Evolutionary conservation across 176 grass and related monocot genomes (phyloP), one percentile per base, ranked within the genome.

Genomic region (Elaeis guineensis): DNA sequence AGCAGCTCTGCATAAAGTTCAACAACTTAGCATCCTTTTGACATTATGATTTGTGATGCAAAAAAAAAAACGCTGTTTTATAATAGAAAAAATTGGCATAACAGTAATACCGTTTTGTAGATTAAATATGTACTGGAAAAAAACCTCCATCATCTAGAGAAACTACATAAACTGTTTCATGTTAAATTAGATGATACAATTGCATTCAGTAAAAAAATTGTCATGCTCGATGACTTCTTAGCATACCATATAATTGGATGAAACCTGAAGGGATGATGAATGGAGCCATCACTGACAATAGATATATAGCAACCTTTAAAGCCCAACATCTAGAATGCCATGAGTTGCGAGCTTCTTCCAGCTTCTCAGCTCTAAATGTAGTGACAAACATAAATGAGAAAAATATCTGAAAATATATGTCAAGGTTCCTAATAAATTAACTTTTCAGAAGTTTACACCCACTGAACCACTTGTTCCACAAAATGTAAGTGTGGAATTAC

Each of bases 271-370:
- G 87, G 53, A 87, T 80, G 67, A 96, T 62, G 75, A 90, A 90
- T 4, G 92, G 83, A 54, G 77, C 54, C 73, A 57, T 16, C 7
- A 85, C 66, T 17, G 78, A 90, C 52, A 85, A 53, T 19, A 54
- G 58, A 75, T 82, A 96, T 54, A 85, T 49, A 69, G 85, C 21
- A n/a, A 48, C 54, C 71, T 90, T 96, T 16, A 82, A 54, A 64
- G 73, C n/a, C 92, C 92, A 96, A 63, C 80, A 90, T 69, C 80
- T 70, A 49, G 92, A 90, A 69, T 96, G 86, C 91, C 91, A 96
- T 0, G 72, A 84, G 66, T 87, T 82, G 54, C 71, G 92, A 63
- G 57, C 76, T 80, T 79, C 80, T 44, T 82, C 66, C 66, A 96
- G 78, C 78, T 96, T 90, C 26, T 73, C 63, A 52, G 75, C 70